Evolutionary conservation across 352 stramenopile species (phyloP).

Genomic region (Globisporangium spinosum): DNA sequence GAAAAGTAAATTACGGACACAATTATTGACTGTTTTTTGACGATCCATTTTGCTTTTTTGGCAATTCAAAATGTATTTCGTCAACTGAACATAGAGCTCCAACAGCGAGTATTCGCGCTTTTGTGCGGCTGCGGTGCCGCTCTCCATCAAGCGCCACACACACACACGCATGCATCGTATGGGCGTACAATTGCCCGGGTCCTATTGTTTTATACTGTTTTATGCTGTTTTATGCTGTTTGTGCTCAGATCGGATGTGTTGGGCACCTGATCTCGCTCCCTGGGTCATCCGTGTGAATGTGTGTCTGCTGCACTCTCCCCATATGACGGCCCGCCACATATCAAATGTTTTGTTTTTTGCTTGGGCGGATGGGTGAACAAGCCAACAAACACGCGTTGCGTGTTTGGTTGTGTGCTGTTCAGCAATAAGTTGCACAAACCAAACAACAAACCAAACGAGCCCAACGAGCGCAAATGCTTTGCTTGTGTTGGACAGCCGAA

Average conservation of each 20-base stretch:
- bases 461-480: neutral
- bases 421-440: neutral
- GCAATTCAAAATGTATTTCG: neutral
- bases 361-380: neutral
- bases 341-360: neutral
- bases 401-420: neutral
- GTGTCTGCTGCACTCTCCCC: neutral
- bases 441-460: too few relatives aligned
- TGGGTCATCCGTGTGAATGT: neutral
- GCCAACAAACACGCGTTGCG: neutral
- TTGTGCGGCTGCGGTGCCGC: too few relatives aligned
- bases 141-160: neutral
- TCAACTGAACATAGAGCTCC: neutral
- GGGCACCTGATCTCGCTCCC: neutral
- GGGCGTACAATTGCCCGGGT: too few relatives aligned
- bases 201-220: neutral
- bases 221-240: neutral
- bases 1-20: neutral
- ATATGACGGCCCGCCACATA: neutral
- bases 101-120: too few relatives aligned
- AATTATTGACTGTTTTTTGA: neutral
- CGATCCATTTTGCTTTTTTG: neutral
- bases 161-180: too few relatives aligned
- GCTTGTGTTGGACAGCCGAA: neutral
- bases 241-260: neutral